A percentile compares a stretch with the other conserved stretches of the same genome.
phyloP scores from a whole-genome alignment of 257 asterid species.

The Perilla frutescens region DNA sequence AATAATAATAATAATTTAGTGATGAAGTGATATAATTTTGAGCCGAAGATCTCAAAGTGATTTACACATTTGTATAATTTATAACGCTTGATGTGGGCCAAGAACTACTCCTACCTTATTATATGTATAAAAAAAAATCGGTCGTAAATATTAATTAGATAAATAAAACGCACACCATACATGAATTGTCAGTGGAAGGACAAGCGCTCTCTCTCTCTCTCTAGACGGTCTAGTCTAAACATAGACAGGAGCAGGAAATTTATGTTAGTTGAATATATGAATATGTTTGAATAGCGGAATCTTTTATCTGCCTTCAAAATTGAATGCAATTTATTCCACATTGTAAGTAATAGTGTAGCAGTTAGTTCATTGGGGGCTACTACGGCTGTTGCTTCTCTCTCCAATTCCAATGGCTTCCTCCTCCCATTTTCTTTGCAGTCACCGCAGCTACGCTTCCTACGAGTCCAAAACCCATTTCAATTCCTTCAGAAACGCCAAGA shows the following conservation, averaged over 20 bases:
- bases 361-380: constrained; percentile 4
- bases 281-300: constrained; percentile 8
- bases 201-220: constrained; percentile 7
- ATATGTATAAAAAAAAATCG: neutral
- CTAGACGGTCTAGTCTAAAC: neutral
- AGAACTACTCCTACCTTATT: too few species aligned
- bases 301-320: constrained; percentile 4
- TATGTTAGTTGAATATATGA: neutral
- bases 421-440: constrained; percentile 57
- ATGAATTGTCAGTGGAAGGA: neutral
- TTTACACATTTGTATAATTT: too few species aligned
- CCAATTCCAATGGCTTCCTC: constrained; percentile 61
- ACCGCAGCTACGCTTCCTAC: constrained; percentile 47
- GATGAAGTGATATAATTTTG: too few species aligned
- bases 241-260: constrained; percentile 10
- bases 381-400: constrained; percentile 7
- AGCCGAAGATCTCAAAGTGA: too few species aligned
- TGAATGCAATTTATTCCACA: constrained; percentile 14
- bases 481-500: constrained; percentile 48
- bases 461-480: constrained; percentile 47
- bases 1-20: neutral
- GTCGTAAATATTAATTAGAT: neutral
- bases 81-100: too few species aligned
- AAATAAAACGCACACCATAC: neutral
- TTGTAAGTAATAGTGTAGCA: constrained; percentile 6